Conservation (phyloP, 2,329 filamentous ascomycete genomes). For the Ophiostoma himal-ulmi region DNA sequence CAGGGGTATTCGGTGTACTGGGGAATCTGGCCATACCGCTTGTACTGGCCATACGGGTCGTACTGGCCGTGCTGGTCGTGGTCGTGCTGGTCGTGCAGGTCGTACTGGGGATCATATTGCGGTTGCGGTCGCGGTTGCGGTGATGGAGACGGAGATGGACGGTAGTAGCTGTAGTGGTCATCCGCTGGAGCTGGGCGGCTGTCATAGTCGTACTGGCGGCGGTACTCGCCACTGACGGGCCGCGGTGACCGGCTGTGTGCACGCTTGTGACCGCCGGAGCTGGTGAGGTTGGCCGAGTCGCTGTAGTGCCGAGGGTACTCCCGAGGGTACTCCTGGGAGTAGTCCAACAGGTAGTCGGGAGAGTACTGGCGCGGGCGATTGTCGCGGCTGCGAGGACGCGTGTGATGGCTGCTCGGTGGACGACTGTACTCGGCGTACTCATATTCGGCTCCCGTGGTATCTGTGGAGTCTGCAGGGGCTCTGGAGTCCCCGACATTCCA, state of each 20-base stretch:
- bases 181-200: neutral
- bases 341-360: neutral
- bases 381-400: neutral
- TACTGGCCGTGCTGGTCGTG: neutral
- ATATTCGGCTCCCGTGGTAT: neutral
- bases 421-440: neutral
- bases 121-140: too few species aligned
- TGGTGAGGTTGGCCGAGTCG: neutral
- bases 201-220: neutral
- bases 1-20: neutral
- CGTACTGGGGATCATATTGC: neutral
- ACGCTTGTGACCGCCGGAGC: neutral
- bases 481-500: neutral
- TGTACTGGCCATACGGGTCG: too few species aligned
- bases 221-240: neutral
- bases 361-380: neutral
- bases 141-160: neutral
- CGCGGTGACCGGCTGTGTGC: neutral
- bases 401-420: neutral
- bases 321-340: neutral
- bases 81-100: neutral
- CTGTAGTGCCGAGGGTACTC: neutral
- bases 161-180: neutral
- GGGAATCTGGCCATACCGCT: neutral
- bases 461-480: neutral